Base-by-base conservation (phyloP, 2,329 filamentous ascomycete genomes). In the Arachnopeziza araneosa region DNA sequence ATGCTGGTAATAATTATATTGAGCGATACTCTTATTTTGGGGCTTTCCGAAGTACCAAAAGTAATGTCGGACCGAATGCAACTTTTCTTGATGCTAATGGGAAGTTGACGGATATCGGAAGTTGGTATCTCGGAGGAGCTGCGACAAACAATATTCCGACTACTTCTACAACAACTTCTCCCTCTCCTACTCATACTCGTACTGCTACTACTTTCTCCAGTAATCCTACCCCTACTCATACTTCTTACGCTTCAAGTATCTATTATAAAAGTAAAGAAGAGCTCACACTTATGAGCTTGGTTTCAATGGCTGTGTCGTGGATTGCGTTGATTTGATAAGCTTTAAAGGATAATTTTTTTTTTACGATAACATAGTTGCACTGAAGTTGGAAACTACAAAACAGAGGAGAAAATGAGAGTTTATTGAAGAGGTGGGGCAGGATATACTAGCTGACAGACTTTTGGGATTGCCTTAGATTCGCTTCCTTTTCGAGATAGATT, bases 1-100 rank as follows among this genome's bases (percentile, higher is more conserved):
- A 24, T 26, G 26, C 26, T 54, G n/a, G 24, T 24, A 26, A 44
- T 44, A 12, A 44, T 44, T 44, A 54, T 30, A 26, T 92, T n/a
- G 83, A 80, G 1, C 83, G 83, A 26, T 93, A 93, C 72, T 85
- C 86, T 0, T 89, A 88, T 73, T 95, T 67, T 30, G 65, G 64
- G 1, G 55, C 87, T 7, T 93, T 93, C 70, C 82, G 89, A 57
- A 84, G 83, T 2, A 76, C 80, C 54, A 83, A 82, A 19, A 88
- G 86, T 63, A 93, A 92, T 65, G 85, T 92, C 8, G 90, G 90
- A 0, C 79, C 85, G 5, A 90, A 91, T 62, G 84, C 81, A 1
- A 83, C 85, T 0, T 88, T 95, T 78, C 78, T 93, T 54, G 87
- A 84, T 68, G 77, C 82, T 50, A 78, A 83, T 19, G 90, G 90